Conservation (phyloP, 1,139 yeast genomes). For the Candida dubliniensis region DNA sequence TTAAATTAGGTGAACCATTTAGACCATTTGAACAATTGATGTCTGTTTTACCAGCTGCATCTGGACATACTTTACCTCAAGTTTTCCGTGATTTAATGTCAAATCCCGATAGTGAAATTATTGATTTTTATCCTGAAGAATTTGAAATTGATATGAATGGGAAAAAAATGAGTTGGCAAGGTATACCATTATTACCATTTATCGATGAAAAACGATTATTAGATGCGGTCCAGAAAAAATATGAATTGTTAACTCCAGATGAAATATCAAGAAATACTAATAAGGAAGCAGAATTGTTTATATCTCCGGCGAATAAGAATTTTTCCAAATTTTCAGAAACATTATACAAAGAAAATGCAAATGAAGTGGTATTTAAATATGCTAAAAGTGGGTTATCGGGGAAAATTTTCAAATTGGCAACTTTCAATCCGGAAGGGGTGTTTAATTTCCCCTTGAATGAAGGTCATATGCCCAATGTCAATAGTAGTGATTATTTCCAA, state of each 20-base stretch:
- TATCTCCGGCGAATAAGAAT: slow-evolving; percentile 57
- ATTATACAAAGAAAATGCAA: slow-evolving; percentile 32
- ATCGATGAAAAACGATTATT: slow-evolving; percentile 81
- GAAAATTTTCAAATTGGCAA: slow-evolving; percentile 41
- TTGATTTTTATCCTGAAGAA: slow-evolving; percentile 88
- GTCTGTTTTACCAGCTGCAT: slow-evolving; percentile 97
- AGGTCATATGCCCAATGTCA: slow-evolving; percentile 57
- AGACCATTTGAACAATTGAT: slow-evolving; percentile 93
- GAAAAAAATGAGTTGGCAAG: slow-evolving; percentile 93
- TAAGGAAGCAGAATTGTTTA: slow-evolving; percentile 59
- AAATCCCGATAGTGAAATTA: slow-evolving; percentile 74
- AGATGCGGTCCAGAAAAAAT: slow-evolving; percentile 63
- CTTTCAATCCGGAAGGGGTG: slow-evolving; percentile 48
- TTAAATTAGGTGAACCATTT: slow-evolving; percentile 77
- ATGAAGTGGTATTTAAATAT: slow-evolving; percentile 43
- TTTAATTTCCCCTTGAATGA: slow-evolving; percentile 62
- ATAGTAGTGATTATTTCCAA: slow-evolving; percentile 55
- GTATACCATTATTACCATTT: slow-evolving; percentile 85
- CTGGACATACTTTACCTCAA: slow-evolving; percentile 86
- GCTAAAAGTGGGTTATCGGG: slow-evolving; percentile 70
- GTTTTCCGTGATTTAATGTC: slow-evolving; percentile 84
- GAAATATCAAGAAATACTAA: slow-evolving; percentile 71
- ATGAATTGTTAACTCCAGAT: slow-evolving; percentile 61
- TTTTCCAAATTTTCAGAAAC: slow-evolving; percentile 36
- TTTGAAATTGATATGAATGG: slow-evolving; percentile 95